Percentiles rank a stretch among this genome's conserved stretches.
Conservation (phyloP, 1,284 basidiomycete genomes). For the Polyporus tsugae region DNA sequence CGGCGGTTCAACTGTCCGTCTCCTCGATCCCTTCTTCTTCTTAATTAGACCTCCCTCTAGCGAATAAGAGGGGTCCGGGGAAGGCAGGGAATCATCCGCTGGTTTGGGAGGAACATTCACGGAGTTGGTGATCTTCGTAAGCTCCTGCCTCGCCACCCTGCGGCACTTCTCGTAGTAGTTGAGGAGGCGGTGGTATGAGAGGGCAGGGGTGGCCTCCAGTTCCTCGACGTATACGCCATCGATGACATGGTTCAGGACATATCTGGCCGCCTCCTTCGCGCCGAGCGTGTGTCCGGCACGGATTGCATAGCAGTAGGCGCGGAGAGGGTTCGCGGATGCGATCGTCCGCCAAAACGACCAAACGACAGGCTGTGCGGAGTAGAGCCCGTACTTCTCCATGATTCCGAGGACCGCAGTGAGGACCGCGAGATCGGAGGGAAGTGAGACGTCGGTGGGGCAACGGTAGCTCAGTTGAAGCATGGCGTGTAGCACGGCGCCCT, state of each 20-base stretch:
- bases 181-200: conserved; percentile 27
- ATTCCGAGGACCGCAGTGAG: conserved; percentile 1
- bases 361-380: neutral
- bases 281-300: conserved; percentile 4
- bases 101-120: neutral
- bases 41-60: neutral
- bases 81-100: neutral
- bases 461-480: neutral
- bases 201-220: conserved; percentile 23
- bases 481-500: neutral
- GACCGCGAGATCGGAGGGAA: neutral
- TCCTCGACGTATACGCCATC: conserved; percentile 20
- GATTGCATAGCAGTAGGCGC: conserved; percentile 24
- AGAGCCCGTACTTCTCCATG: conserved; percentile 17
- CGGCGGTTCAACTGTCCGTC: neutral
- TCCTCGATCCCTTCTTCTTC: neutral
- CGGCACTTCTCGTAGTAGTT: conserved; percentile 20
- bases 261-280: conserved; percentile 14
- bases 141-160: neutral
- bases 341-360: conserved; percentile 9
- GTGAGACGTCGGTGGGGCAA: neutral
- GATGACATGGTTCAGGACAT: conserved; percentile 3
- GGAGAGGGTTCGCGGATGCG: conserved; percentile 9
- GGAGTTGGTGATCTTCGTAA: neutral
- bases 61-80: no score